Percentiles rank a stretch among this genome's conserved stretches.
Evolutionary conservation across 441 rosid genomes (phyloP).

Genomic region (Raphanus hybrid): DNA sequence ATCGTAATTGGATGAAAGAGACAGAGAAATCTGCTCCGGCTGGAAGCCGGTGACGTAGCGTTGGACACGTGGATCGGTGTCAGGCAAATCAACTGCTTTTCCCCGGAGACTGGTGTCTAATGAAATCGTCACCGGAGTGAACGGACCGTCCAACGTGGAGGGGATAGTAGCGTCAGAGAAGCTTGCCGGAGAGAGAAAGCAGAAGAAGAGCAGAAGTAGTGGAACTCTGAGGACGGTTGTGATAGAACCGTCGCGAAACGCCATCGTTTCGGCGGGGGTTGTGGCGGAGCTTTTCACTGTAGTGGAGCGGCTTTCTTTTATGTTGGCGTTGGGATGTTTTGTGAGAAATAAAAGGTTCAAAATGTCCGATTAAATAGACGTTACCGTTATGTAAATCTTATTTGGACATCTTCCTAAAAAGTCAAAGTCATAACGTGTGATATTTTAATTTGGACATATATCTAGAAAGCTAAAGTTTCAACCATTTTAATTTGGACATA

Average conservation of each 20-base stretch:
- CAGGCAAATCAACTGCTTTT: constrained; percentile 77
- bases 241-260: constrained; percentile 21
- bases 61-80: constrained; percentile 71
- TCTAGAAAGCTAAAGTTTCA: too few relatives aligned
- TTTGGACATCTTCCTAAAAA: too few relatives aligned
- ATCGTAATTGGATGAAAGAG: constrained; percentile 64
- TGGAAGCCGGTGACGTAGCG: constrained; percentile 65
- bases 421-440: too few relatives aligned
- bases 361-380: constrained; percentile 26
- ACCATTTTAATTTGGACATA: too few relatives aligned
- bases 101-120: constrained; percentile 69
- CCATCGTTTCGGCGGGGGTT: constrained; percentile 31
- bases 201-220: constrained; percentile 18
- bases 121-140: constrained; percentile 70
- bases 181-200: constrained; percentile 16
- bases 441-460: too few relatives aligned
- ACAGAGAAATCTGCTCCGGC: constrained; percentile 83
- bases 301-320: constrained; percentile 23
- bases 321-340: constrained; percentile 7
- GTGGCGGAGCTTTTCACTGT: constrained; percentile 31
- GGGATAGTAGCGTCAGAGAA: constrained; percentile 47
- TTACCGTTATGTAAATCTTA: constrained; percentile 7
- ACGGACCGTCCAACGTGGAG: constrained; percentile 80
- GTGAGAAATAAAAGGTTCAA: neutral
- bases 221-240: neutral